Conservation (phyloP, 140 eudicot species). For the Oenanthe javanica region DNA sequence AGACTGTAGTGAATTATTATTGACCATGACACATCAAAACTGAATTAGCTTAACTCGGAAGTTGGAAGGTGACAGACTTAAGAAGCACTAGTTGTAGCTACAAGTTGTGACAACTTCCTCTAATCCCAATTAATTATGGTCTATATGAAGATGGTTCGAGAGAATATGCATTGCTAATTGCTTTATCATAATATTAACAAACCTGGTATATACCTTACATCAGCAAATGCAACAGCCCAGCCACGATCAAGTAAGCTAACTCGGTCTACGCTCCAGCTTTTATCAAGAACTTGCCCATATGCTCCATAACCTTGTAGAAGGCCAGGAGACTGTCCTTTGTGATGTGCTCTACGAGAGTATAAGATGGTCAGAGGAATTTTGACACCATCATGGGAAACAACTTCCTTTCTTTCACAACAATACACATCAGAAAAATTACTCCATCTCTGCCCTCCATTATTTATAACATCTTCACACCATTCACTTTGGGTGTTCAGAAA, state of each 20-base stretch:
- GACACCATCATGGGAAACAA: conserved; percentile 60
- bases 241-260: conserved; percentile 91
- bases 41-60: not conserved
- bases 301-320: conserved; percentile 84
- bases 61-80: not conserved
- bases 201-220: conserved; percentile 59
- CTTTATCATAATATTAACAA: not conserved
- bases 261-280: conserved; percentile 78
- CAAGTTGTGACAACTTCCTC: not conserved
- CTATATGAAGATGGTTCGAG: not conserved
- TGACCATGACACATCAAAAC: not conserved
- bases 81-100: not conserved
- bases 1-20: not conserved
- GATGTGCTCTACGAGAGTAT: conserved; percentile 48
- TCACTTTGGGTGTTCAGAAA: conserved; percentile 7
- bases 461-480: conserved; percentile 10
- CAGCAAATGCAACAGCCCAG: conserved; percentile 94
- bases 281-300: conserved; percentile 74
- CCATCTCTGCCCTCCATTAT: conserved; percentile 31
- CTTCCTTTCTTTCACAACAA: conserved; percentile 61
- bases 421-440: conserved; percentile 41
- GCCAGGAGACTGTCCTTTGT: conserved; percentile 66
- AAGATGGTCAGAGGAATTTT: conserved; percentile 69
- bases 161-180: not conserved
- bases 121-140: not conserved